Conservation (phyloP, 176 grass and related monocot species). For the Microstegium vimineum region DNA sequence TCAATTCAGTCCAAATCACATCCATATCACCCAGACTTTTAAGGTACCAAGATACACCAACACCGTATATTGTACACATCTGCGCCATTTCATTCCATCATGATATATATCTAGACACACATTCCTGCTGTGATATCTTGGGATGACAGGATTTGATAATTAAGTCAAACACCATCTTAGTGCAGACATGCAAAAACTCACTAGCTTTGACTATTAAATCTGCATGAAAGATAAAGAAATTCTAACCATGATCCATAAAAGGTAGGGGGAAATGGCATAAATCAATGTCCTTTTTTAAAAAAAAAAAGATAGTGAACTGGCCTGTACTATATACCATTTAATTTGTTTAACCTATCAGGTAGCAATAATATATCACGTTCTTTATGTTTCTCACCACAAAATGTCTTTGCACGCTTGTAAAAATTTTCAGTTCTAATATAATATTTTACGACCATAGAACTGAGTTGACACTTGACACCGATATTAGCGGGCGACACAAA, state of each 20-base stretch:
- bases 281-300: background rate
- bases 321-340: too few species aligned
- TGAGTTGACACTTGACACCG: constrained; percentile 13
- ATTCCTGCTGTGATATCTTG: background rate
- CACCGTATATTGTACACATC: background rate
- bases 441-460: background rate
- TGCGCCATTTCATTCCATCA: background rate
- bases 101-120: background rate
- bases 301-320: background rate
- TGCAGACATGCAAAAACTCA: background rate
- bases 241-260: background rate
- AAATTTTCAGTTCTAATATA: background rate
- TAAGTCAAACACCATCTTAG: constrained; percentile 1
- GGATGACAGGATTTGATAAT: background rate
- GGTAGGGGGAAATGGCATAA: background rate
- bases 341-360: too few species aligned
- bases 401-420: background rate
- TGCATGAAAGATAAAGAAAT: background rate
- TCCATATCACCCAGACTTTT: constrained; percentile 28
- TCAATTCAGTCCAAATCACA: constrained; percentile 42
- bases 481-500: constrained; percentile 15
- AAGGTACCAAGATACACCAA: constrained; percentile 1
- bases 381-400: background rate
- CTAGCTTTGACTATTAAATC: background rate
- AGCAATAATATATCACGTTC: background rate